Evolutionary conservation across 1,139 yeast genomes (phyloP).

Genomic region (Kluyveromyces sp.): DNA sequence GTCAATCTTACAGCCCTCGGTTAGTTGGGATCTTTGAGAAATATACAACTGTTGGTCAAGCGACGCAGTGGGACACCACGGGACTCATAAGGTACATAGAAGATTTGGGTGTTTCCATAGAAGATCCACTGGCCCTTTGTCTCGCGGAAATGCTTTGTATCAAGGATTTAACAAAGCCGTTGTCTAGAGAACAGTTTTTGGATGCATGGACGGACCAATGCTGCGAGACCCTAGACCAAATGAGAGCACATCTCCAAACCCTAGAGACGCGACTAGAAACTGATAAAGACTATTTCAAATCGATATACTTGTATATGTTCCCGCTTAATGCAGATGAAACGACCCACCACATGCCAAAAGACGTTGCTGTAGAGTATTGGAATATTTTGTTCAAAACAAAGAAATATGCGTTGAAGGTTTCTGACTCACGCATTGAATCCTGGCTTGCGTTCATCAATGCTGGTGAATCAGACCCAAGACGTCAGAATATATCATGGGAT

Average conservation of each 20-base stretch:
- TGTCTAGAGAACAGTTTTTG: conserved; percentile 24
- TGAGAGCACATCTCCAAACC: conserved; percentile 40
- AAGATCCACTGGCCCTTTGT: conserved; percentile 62
- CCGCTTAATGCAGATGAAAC: conserved; percentile 56
- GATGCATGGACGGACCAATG: conserved; percentile 22
- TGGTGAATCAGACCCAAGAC: conserved; percentile 21
- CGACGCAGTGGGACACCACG: conserved; percentile 47
- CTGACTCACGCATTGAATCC: conserved; percentile 33
- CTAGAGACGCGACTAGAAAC: conserved; percentile 33
- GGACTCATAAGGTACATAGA: conserved; percentile 65
- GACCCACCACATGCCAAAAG: conserved; percentile 51
- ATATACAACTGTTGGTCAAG: conserved; percentile 28
- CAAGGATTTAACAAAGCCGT: conserved; percentile 13
- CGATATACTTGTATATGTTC: conserved; percentile 66
- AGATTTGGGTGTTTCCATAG: conserved; percentile 65
- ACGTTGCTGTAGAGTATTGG: conserved; percentile 76
- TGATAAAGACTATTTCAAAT: conserved; percentile 40
- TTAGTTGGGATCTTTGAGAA: conserved; percentile 17
- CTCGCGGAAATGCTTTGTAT: conserved; percentile 58
- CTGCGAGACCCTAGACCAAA: conserved; percentile 36
- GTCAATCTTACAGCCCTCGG: conserved; percentile 16
- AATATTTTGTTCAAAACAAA: conserved; percentile 41
- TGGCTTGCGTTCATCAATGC: conserved; percentile 21
- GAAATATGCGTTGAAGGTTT: conserved; percentile 46
- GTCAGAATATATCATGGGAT: conserved; percentile 47